Base-by-base conservation (phyloP, 176 grass and related monocot genomes). In the Paspalum notatum region DNA sequence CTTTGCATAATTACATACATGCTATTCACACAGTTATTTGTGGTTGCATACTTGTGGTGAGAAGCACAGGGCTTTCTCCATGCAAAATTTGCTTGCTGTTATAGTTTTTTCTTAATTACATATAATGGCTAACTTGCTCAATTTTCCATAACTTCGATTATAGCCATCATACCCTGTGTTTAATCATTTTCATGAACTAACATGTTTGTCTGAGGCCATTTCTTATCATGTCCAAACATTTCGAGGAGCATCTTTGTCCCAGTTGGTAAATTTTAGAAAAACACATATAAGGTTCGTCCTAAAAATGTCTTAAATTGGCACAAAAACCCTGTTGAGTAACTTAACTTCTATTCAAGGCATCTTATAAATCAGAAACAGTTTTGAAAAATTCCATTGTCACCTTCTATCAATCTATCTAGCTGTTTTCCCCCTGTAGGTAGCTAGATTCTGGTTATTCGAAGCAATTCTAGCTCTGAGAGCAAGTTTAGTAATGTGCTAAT, bases 41-140 rank as follows among this genome's bases (percentile, higher is more conserved):
- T 80, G 62, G 46, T 75, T 73, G 15, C 20, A 1, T 83, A 43
- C 57, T 62, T 46, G n/a, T 21, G 12, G 7, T 32, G 15, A n/a
- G 39, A 79, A 83, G 16, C 10, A 27, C 2, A 37, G 55, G 16
- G 27, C 52, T 68, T 51, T 79, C n/a, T 74, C n/a, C 38, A 52
- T 79, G 62, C 17, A 74, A 60, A 11, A 79, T 57, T 66, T 83
- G 11, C 39, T n/a, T n/a, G n/a, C n/a, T n/a, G n/a, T n/a, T 59
- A 5, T 50, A 2, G 17, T 63, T 12, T 58, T 73, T 87, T 66
- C 26, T 59, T 18, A 40, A 37, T 78, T 48, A 38, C 8, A 22
- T 17, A 8, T 12, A 47, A 56, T 77, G 24, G 7, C 14, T 67
- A 50, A 22, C 12, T 66, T 71, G 2, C 17, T 83, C 6, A 72